Percentiles rank a stretch among this genome's conserved stretches.
Evolutionary conservation across 2,329 filamentous ascomycete genomes (phyloP).

Genomic region (Aspergillus quadrilineatus): DNA sequence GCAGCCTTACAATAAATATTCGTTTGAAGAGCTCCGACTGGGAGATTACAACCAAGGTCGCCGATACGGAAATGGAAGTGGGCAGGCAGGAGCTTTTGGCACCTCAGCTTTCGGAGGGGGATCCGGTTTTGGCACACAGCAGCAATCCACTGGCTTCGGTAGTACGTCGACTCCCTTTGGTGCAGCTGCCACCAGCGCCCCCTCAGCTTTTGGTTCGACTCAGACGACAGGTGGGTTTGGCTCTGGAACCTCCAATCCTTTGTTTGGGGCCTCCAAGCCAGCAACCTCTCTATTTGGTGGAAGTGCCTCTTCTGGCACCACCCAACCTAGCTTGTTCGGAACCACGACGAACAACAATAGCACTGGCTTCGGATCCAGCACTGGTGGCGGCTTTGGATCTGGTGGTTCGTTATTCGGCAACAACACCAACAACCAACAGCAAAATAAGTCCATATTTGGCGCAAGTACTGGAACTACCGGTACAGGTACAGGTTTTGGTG

Average conservation of each 20-base stretch:
- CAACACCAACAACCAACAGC: slow-evolving; percentile 32
- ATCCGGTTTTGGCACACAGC: slow-evolving; percentile 47
- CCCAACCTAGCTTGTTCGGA: slow-evolving; percentile 42
- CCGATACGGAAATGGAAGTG: slow-evolving; percentile 76
- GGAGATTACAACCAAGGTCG: slow-evolving; percentile 88
- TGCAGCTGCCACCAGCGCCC: slow-evolving; percentile 32
- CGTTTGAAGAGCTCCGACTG: slow-evolving; percentile 75
- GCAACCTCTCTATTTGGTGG: slow-evolving; percentile 40
- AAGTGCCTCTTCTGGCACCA: slow-evolving; percentile 26
- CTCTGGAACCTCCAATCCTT: slow-evolving; percentile 32
- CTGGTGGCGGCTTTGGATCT: slow-evolving; percentile 33
- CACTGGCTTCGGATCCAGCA: slow-evolving; percentile 30
- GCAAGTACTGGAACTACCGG: slow-evolving; percentile 27
- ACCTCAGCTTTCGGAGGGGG: slow-evolving; percentile 57
- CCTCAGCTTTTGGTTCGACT: slow-evolving; percentile 46
- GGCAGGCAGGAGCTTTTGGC: slow-evolving; percentile 80
- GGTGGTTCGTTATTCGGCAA: slow-evolving; percentile 46
- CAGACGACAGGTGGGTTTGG: slow-evolving; percentile 43
- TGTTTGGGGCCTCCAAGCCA: slow-evolving; percentile 48
- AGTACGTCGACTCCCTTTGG: slow-evolving; percentile 45
- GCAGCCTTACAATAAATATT: slow-evolving; percentile 71
- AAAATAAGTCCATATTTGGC: slow-evolving; percentile 37
- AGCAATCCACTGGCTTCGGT: slow-evolving; percentile 46
- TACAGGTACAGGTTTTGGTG: slow-evolving; percentile 31
- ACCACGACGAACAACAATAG: slow-evolving; percentile 21